These are phyloP conservation scores for Trypanosoma mega DNA, from an alignment of 208 protist species.

Conservation along the genomic window DNA sequence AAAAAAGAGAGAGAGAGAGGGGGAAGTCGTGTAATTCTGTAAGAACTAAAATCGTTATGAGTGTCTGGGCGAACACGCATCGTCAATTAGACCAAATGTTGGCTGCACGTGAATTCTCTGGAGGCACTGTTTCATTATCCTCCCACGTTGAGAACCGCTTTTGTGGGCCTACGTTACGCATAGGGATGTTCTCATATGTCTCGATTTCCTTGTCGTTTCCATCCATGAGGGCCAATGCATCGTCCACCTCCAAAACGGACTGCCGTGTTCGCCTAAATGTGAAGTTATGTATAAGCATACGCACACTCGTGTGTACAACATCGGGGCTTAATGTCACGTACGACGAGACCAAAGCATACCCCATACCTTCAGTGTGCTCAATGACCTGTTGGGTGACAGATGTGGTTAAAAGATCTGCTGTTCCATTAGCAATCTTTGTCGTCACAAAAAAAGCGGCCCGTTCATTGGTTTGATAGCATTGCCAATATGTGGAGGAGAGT, in stretches of 20 bases:
- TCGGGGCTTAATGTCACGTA: conserved; percentile 87
- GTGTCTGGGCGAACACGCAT: too few species aligned
- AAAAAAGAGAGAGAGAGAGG: too few species aligned
- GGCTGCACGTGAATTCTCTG: too few species aligned
- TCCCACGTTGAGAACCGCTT: too few species aligned
- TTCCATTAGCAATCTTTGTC: conserved; percentile 84
- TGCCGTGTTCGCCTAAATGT: conserved; percentile 70
- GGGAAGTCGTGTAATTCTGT: too few species aligned
- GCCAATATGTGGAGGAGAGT: conserved; percentile 88
- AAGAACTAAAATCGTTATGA: too few species aligned
- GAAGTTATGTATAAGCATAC: conserved; percentile 86
- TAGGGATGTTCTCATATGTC: conserved; percentile 68
- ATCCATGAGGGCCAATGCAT: conserved; percentile 33
- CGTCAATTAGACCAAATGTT: too few species aligned
- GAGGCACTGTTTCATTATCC: too few species aligned
- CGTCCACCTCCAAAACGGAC: conserved; percentile 45
- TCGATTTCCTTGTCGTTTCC: conserved; percentile 54
- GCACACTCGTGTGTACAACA: conserved; percentile 84
- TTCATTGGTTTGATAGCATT: conserved; percentile 88
- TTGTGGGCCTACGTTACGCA: conserved; percentile 55
- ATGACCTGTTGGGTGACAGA: conserved; percentile 83
- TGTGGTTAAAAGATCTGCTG: conserved; percentile 81
- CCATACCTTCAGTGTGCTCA: conserved; percentile 76
- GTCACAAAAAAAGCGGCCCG: conserved; percentile 85
- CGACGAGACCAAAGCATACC: conserved; percentile 71